Evolutionary conservation across 495 filamentous ascomycete species (phyloP), one percentile per base, ranked within the genome.

Genomic region (Astrothelium subdiscretum): DNA sequence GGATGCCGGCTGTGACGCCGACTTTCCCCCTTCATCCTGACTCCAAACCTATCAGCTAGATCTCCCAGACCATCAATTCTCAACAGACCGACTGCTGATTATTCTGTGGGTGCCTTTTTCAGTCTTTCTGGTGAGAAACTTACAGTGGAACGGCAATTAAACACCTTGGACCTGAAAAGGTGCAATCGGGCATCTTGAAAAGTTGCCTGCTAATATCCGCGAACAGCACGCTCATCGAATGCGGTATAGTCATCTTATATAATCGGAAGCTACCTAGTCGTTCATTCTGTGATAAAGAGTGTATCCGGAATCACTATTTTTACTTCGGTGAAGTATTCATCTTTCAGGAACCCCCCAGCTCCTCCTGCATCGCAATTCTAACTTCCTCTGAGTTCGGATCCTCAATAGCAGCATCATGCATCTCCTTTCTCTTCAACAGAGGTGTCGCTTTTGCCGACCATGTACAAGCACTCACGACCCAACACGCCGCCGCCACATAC

Each of bases 401-500:
- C 48, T 54, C 48, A 54, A 54, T 54, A 54, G 48, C 48, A 54
- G 24, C 20, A 54, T 54, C 48, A 29, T 54, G 48, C 48, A 54
- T 54, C 48, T 54, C 48, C 24, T 54, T 54, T 15, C 48, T 54
- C 48, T 54, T 54, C 24, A 54, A 54, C 48, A 54, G 29, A 27
- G 48, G 24, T 29, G 48, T 54, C 24, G 48, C 48, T 54, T 54
- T 54, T 11, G 48, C 48, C 20, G 48, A 54, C 48, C 48, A 54
- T 54, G 48, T 54, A 54, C 48, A 27, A 6, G 48, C 48, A 40
- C 61, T 63, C 29, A 58, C 61, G 13, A 63, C 24, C 20, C 54
- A 58, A 20, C 61, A 57, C 44, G 38, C 61, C 0, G 61, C 61
- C 11, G 61, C 44, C 42, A 63, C 35, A 40, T 63, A 63, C 48